A percentile compares a stretch with the other conserved stretches of the same genome.
phyloP scores from a whole-genome alignment of 2,329 filamentous ascomycete species.

The Penicillium sp. region DNA sequence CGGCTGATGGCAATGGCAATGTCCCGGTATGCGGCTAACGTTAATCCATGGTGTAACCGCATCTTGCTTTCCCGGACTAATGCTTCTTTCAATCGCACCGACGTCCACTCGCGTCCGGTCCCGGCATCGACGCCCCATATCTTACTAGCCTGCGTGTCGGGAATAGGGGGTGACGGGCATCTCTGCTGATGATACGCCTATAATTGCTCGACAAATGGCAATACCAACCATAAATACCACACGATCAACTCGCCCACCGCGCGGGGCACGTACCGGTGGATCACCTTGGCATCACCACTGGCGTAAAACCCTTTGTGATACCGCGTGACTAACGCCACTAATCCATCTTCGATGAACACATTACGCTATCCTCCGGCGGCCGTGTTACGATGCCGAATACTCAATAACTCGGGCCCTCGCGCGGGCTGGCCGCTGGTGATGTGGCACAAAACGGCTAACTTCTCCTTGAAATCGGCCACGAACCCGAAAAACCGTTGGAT shows the following conservation, averaged over 20 bases:
- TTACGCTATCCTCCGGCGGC: not conserved
- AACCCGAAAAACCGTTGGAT: not conserved
- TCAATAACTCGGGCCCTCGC: constrained; percentile 5
- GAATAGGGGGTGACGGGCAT: not conserved
- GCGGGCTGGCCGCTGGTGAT: constrained; percentile 2
- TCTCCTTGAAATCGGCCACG: constrained; percentile 1
- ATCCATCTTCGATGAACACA: constrained; percentile 11
- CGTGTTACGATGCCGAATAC: constrained; percentile 2
- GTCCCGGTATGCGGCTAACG: not conserved
- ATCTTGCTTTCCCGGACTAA: not conserved
- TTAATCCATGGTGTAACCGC: not conserved
- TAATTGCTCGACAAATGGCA: not conserved
- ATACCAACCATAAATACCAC: constrained; percentile 13
- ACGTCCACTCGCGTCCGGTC: not conserved
- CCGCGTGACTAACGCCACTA: constrained; percentile 1
- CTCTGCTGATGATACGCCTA: not conserved
- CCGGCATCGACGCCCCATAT: not conserved
- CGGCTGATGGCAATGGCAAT: not conserved
- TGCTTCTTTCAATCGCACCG: not conserved
- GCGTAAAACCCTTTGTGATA: constrained; percentile 13
- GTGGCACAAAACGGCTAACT: not conserved
- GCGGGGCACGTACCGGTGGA: constrained; percentile 7
- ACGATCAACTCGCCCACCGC: constrained; percentile 9
- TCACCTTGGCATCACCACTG: constrained; percentile 7
- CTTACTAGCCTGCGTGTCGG: not conserved